These are phyloP conservation scores for Thraustochytrium striatum DNA, from an alignment of 352 stramenopile species.

Conservation along the genomic window DNA sequence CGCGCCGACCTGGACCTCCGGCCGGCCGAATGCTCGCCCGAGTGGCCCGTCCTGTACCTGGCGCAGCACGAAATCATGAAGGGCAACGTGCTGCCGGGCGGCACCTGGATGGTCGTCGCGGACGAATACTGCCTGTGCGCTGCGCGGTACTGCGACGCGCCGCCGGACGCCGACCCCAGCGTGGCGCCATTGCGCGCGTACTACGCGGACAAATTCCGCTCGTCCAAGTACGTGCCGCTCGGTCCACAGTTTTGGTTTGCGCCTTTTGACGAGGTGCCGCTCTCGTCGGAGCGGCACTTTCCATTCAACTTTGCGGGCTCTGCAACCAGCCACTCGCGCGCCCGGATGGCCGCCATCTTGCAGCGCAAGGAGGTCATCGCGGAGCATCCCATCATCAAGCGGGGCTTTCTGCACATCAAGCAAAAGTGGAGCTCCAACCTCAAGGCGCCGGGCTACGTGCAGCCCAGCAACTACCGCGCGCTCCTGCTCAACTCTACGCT, in stretches of 20 bases:
- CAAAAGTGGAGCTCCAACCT: constrained; percentile 30
- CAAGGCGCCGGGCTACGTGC: constrained; percentile 45
- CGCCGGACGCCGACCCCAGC: neutral
- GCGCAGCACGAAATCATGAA: too few species aligned
- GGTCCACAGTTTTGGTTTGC: neutral
- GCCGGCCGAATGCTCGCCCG: too few species aligned
- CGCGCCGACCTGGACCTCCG: neutral
- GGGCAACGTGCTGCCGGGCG: neutral
- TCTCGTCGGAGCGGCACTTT: neutral
- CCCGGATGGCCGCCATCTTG: neutral
- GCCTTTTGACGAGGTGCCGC: neutral
- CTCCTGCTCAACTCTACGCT: constrained; percentile 55
- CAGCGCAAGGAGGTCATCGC: neutral
- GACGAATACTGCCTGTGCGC: constrained; percentile 37
- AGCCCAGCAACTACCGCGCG: constrained; percentile 50
- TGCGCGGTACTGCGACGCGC: neutral
- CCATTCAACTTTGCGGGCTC: constrained; percentile 34
- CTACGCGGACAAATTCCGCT: neutral
- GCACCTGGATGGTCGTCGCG: neutral
- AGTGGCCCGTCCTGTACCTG: neutral
- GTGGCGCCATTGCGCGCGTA: constrained; percentile 15
- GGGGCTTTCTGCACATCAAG: constrained; percentile 31
- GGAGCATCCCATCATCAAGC: neutral
- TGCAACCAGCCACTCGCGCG: constrained; percentile 2
- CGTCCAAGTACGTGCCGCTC: neutral